Evolutionary conservation across 192 early-diverging fungal genomes (phyloP), one percentile per base, ranked within the genome.

Genomic region (Coemansia sp.): DNA sequence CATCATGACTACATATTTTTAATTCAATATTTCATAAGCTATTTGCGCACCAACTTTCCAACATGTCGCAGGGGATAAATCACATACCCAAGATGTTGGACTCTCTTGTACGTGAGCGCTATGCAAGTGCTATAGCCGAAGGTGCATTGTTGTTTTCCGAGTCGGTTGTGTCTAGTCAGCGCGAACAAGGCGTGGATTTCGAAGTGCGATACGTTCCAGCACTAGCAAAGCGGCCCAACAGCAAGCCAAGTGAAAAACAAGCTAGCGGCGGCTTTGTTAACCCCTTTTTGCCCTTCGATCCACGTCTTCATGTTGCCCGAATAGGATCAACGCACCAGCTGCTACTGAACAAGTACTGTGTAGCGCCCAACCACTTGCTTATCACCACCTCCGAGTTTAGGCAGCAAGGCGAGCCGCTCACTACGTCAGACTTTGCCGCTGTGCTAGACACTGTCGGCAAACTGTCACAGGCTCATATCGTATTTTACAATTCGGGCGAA

Each of bases 261-360:
- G 31, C 48, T 19, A 44, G 67, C 3, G 72, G 39, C 59, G 61
- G 29, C 45, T 81, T 81, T 73, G 73, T 73, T 5, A 75, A 83
- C 62, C 81, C 81, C 36, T 83, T 83, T 54, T 59, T 75, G 42
- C 81, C 81, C 2, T 79, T 57, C 19, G 81, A 83, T 33, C 50
- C 63, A 16, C 66, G 68, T 5, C 57, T 83, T 24, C 71, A 78
- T n/a, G 81, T 83, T 46, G 41, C 48, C 19, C 35, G 61, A 21
- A 67, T 83, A 11, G 72, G 73, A n/a, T 29, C 50, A 17, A 57
- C 81, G 21, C 86, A 89, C 70, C 77, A 85, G 45, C 60, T 89
- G 41, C 64, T 89, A 36, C 70, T 89, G 31, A 89, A 89, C 84
- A 89, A 89, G 70, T 89, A 87, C 73, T 85, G 86, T 68, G 70